Evolutionary conservation across 805 yeast species (phyloP).

Genomic region (Candida nonsorbophila): DNA sequence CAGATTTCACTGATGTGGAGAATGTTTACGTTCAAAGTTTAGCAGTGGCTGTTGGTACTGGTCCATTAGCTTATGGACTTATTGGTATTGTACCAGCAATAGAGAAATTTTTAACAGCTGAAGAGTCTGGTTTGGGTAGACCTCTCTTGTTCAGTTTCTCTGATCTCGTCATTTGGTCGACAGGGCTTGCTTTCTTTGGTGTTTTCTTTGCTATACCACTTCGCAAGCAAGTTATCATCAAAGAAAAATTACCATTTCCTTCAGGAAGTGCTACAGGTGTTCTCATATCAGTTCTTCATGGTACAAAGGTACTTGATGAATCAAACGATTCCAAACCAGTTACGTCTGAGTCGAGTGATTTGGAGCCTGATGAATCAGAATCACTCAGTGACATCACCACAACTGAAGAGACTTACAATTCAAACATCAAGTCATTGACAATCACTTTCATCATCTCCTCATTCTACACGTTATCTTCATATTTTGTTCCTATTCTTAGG

Average conservation of each 20-base stretch:
- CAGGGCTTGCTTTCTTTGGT: conserved; percentile 88
- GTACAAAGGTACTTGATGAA: conserved; percentile 47
- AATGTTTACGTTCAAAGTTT: conserved; percentile 89
- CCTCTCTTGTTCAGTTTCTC: conserved; percentile 25
- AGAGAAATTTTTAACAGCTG: conserved; percentile 75
- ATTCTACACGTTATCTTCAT: conserved; percentile 63
- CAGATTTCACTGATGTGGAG: conserved; percentile 71
- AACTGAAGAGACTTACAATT: conserved; percentile 25
- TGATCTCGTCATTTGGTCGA: conserved; percentile 74
- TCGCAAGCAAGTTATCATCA: conserved; percentile 79
- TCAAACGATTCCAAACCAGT: conserved; percentile 3
- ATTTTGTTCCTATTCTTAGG: conserved; percentile 65
- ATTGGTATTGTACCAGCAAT: conserved; percentile 96
- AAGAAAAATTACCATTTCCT: conserved; percentile 86
- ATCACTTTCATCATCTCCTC: conserved; percentile 68
- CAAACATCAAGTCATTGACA: conserved; percentile 56
- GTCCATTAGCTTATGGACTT: conserved; percentile 91
- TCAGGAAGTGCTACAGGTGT: conserved; percentile 97
- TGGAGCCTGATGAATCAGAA: neutral
- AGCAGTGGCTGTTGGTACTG: conserved; percentile 96
- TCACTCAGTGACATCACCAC: neutral
- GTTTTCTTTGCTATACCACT: conserved; percentile 92
- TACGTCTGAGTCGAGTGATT: neutral
- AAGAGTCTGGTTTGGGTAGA: conserved; percentile 64
- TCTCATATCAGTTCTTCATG: conserved; percentile 79